Evolutionary conservation across 352 stramenopile genomes (phyloP).

Genomic region (Phytophthora sojae): DNA sequence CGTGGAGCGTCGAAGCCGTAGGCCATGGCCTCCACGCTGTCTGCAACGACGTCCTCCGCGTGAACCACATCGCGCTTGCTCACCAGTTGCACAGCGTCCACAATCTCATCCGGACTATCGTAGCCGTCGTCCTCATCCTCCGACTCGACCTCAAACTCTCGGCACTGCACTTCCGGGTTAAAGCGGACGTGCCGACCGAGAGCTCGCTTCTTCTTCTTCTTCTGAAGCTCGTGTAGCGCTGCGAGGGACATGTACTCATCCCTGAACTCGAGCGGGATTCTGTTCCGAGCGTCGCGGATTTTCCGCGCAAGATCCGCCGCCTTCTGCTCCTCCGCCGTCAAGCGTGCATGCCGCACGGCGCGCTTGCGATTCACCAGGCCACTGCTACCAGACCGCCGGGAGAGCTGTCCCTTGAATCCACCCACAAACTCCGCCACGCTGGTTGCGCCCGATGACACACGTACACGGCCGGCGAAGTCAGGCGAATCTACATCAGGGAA

Average conservation of each 20-base stretch:
- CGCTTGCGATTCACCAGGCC: constrained; percentile 56
- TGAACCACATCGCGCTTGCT: constrained; percentile 45
- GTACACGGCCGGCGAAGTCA: constrained; percentile 43
- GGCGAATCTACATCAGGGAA: constrained; percentile 29
- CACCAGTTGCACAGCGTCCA: constrained; percentile 53
- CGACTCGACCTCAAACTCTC: constrained; percentile 71
- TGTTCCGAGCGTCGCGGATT: constrained; percentile 57
- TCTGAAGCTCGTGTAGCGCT: constrained; percentile 41
- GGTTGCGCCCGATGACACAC: constrained; percentile 48
- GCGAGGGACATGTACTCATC: constrained; percentile 47
- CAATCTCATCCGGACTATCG: constrained; percentile 49
- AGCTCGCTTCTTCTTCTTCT: constrained; percentile 44
- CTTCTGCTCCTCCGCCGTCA: constrained; percentile 50
- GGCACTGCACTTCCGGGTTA: constrained; percentile 47
- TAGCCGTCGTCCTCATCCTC: constrained; percentile 56
- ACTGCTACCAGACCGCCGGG: constrained; percentile 41
- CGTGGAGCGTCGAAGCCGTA: constrained; percentile 23
- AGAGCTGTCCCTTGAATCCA: constrained; percentile 67
- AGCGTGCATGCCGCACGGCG: constrained; percentile 51
- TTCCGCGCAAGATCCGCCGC: constrained; percentile 52
- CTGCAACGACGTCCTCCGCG: constrained; percentile 42
- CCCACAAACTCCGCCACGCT: constrained; percentile 76
- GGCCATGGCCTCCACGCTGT: constrained; percentile 9
- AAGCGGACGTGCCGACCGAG: constrained; percentile 52
- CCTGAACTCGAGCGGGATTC: constrained; percentile 67